A percentile compares a stretch with the other conserved stretches of the same genome.
Conservation (phyloP, 768 basidiomycete species). For the Pleurotus tuber-regium region DNA sequence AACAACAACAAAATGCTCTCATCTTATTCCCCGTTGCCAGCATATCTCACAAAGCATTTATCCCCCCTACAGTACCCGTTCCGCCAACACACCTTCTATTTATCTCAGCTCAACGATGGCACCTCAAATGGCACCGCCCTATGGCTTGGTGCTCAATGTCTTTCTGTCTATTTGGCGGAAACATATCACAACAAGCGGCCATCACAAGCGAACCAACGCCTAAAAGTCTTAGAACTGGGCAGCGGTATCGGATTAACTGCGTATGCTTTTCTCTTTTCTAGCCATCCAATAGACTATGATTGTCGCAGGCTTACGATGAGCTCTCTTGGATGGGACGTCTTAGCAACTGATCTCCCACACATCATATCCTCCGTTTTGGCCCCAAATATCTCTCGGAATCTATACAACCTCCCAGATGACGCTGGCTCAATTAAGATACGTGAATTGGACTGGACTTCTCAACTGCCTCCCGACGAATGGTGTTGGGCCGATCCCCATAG, state of each 20-base stretch:
- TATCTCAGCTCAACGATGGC: slow-evolving; percentile 61
- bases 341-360: slow-evolving; percentile 70
- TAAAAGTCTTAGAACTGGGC: slow-evolving; percentile 71
- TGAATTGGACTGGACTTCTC: slow-evolving; percentile 66
- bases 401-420: slow-evolving; percentile 24
- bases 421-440: slow-evolving; percentile 55
- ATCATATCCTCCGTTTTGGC: slow-evolving; percentile 63
- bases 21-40: slow-evolving; percentile 36
- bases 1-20: slow-evolving; percentile 29
- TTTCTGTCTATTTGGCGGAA: slow-evolving; percentile 58
- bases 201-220: too few relatives aligned
- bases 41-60: slow-evolving; percentile 65
- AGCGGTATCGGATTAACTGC: slow-evolving; percentile 80
- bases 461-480: slow-evolving; percentile 51
- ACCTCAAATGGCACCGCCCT: slow-evolving; percentile 76
- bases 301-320: slow-evolving; percentile 55
- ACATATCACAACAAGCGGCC: slow-evolving; percentile 27
- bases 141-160: slow-evolving; percentile 81
- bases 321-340: slow-evolving; percentile 71
- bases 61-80: slow-evolving; percentile 45
- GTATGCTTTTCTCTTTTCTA: slow-evolving; percentile 37
- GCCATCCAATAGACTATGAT: slow-evolving; percentile 3
- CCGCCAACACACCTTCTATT: slow-evolving; percentile 33
- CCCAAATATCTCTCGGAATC: slow-evolving; percentile 59
- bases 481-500: slow-evolving; percentile 43